Evolutionary conservation across 495 filamentous ascomycete genomes (phyloP).

Genomic region (Xylaria nigripes): DNA sequence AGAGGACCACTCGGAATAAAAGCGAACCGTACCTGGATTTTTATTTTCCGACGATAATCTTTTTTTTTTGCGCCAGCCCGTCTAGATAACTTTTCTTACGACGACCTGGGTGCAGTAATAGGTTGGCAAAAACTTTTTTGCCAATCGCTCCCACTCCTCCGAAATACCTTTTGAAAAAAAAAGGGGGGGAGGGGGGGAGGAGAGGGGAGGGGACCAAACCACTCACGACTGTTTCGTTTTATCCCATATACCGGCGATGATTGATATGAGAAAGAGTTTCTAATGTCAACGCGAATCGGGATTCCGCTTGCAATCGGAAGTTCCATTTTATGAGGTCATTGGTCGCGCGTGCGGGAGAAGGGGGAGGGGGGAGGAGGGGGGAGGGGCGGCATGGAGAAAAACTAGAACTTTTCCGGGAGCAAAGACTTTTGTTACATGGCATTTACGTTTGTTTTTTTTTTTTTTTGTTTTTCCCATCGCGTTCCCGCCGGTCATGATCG

Average conservation of each 20-base stretch:
- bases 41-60: constrained; percentile 4
- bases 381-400: constrained; percentile 19
- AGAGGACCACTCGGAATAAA: constrained; percentile 40
- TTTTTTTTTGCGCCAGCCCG: constrained; percentile 15
- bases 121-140: constrained; percentile 5
- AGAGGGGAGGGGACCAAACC: too few relatives aligned
- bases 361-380: background rate
- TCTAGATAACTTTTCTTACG: constrained; percentile 18
- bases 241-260: constrained; percentile 5
- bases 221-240: background rate
- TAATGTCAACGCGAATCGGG: constrained; percentile 9
- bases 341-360: constrained; percentile 17
- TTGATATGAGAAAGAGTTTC: background rate
- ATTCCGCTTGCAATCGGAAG: constrained; percentile 20
- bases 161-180: too few relatives aligned
- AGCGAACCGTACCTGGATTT: background rate
- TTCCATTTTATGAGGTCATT: constrained; percentile 22
- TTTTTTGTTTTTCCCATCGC: background rate
- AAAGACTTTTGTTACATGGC: constrained; percentile 21
- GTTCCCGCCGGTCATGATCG: constrained; percentile 20
- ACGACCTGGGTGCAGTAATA: constrained; percentile 17
- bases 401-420: constrained; percentile 24
- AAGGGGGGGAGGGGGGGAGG: too few relatives aligned
- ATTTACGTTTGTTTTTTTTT: constrained; percentile 16
- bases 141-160: constrained; percentile 17